These are phyloP conservation scores for Monosporascus cannonballus DNA, from an alignment of 2,329 filamentous ascomycete species.

Conservation along the genomic window DNA sequence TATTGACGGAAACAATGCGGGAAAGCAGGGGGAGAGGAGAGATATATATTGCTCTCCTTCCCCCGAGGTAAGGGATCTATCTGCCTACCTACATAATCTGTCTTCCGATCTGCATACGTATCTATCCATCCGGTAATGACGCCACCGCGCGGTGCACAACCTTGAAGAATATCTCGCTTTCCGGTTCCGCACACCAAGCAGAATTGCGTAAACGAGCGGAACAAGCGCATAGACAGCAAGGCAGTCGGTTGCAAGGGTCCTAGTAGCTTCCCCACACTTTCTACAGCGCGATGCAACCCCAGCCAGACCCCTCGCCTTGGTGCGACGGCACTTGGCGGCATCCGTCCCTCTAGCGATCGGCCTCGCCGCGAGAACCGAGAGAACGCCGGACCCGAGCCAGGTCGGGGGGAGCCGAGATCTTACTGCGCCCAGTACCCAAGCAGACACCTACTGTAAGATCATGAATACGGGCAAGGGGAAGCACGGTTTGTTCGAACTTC, in stretches of 20 bases:
- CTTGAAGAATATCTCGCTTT: background rate
- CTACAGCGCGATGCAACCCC: background rate
- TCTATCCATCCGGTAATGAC: background rate
- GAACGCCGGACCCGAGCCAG: background rate
- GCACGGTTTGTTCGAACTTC: too few species aligned
- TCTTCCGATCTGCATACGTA: background rate
- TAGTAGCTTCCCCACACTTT: background rate
- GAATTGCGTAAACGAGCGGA: background rate
- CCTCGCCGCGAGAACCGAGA: background rate
- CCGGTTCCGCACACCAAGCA: background rate
- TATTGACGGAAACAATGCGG: background rate
- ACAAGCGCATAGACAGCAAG: background rate
- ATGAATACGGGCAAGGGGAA: too few species aligned
- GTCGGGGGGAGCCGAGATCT: background rate
- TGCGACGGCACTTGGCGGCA: too few species aligned
- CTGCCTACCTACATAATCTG: too few species aligned
- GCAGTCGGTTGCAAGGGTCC: background rate
- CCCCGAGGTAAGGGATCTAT: background rate
- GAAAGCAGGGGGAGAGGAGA: background rate
- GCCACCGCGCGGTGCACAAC: background rate
- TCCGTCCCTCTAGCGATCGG: background rate
- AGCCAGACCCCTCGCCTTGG: background rate
- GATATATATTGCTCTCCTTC: background rate
- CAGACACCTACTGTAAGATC: too few species aligned
- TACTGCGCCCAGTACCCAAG: too few species aligned